Conservation (phyloP, 2,329 filamentous ascomycete species). For the Colletotrichum sansevieriae region DNA sequence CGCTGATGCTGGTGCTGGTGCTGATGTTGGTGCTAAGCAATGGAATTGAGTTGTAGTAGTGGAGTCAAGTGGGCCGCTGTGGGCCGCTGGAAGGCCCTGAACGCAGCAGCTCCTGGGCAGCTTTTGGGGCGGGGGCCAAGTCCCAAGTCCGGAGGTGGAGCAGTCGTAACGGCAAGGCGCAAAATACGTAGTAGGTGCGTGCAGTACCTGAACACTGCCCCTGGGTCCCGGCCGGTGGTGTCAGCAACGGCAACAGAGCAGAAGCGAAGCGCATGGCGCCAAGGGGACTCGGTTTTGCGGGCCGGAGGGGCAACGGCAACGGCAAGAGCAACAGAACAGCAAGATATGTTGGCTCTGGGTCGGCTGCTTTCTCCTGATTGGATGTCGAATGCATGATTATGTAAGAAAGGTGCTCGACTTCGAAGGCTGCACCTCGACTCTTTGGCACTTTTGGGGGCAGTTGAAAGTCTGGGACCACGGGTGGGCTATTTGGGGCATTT, state of each 20-base stretch:
- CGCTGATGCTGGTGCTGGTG: constrained; percentile 4
- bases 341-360: no score
- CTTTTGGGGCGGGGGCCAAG: no score
- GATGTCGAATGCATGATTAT: not conserved
- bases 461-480: not conserved
- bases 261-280: constrained; percentile 13
- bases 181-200: constrained; percentile 10
- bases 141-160: not conserved
- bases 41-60: constrained; percentile 3
- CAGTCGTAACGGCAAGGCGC: not conserved
- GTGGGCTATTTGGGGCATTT: constrained; percentile 17
- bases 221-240: not conserved
- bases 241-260: constrained; percentile 20
- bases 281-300: constrained; percentile 15
- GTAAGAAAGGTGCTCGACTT: not conserved
- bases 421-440: not conserved
- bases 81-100: not conserved
- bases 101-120: not conserved
- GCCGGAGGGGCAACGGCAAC: constrained; percentile 12
- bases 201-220: constrained; percentile 17
- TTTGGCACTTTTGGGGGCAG: constrained; percentile 1
- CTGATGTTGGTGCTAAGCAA: constrained; percentile 10
- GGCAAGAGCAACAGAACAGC: not conserved
- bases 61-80: not conserved
- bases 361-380: no score